Conservation (phyloP, 139 green algal genomes). For the Tetradesmus obliquus region DNA sequence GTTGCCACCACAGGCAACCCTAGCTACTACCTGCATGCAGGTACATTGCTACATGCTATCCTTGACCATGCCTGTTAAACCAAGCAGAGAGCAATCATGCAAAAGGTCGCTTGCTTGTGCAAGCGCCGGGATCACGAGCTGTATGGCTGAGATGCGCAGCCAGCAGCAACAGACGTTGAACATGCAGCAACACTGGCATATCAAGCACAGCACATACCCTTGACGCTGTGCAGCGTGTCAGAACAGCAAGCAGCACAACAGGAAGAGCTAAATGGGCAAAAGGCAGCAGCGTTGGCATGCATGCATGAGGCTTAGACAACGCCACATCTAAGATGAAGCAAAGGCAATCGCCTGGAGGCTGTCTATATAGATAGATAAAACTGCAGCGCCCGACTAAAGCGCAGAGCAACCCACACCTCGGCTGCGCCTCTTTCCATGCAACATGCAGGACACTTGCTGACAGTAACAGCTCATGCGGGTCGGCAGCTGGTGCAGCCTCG, state of each 20-base stretch:
- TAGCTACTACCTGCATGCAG: neutral
- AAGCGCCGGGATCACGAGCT: neutral
- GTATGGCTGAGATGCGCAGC: neutral
- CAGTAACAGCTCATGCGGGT: too few species aligned
- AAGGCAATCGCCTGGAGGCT: too few species aligned
- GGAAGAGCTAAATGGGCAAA: too few species aligned
- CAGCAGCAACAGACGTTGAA: neutral
- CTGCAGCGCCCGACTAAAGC: too few species aligned
- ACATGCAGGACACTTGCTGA: too few species aligned
- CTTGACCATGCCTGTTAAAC: neutral
- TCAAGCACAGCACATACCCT: neutral
- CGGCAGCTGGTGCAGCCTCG: too few species aligned
- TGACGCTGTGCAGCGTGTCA: neutral
- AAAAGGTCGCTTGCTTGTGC: neutral
- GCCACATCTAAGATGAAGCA: too few species aligned
- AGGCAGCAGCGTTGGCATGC: neutral
- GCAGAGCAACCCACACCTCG: too few species aligned
- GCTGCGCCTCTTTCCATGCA: too few species aligned
- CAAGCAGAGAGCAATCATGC: neutral
- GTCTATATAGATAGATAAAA: too few species aligned
- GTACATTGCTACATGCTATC: neutral
- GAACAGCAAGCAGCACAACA: neutral
- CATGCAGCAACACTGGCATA: neutral
- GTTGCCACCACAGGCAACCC: neutral
- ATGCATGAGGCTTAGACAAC: neutral